Evolutionary conservation across 257 asterid genomes (phyloP), one percentile per base, ranked within the genome.

Genomic region (Solanum virginianum): DNA sequence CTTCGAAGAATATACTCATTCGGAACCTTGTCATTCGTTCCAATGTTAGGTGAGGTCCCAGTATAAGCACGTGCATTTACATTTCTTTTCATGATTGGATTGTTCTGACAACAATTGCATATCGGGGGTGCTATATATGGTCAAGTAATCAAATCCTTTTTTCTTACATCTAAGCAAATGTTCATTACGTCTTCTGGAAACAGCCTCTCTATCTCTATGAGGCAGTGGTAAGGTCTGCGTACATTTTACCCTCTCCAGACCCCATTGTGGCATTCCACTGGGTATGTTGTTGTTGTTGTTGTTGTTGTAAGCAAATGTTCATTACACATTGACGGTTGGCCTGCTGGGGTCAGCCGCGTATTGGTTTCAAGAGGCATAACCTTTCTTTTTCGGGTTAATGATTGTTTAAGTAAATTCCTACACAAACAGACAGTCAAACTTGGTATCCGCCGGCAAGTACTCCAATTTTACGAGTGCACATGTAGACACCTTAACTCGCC

Each of bases 1-100:
- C 88, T 83, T 86, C 88, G 1, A 83, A 45, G 80, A 86, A 86
- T 62, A 86, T 86, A 82, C 88, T 86, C 83, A 86, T 86, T 15
- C 83, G 71, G 11, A 86, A 86, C 53, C 80, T 86, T 74, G 81
- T 86, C 41, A 81, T 86, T 20, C 88, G 88, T 39, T 86, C 88
- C 83, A 86, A 82, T 82, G 88, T 86, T 69, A 86, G 88, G 88
- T 80, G 68, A 80, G 83, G 0, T 54, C 62, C 53, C 79, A 77
- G 3, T 22, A 10, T 29, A 16, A 47, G 26, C 65, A 0, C 3
- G 24, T 26, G 0, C 49, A 53, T 17, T 51, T 24, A 51, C 47
- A 9, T 77, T 77, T 16, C 62, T 75, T 75, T 68, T 75, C 82
- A 8, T 20, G 62, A 75, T 49, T 49, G 45, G 62, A 49, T 26